phyloP scores from a whole-genome alignment of 2,329 filamentous ascomycete species.

The Fusarium marasasianum region DNA sequence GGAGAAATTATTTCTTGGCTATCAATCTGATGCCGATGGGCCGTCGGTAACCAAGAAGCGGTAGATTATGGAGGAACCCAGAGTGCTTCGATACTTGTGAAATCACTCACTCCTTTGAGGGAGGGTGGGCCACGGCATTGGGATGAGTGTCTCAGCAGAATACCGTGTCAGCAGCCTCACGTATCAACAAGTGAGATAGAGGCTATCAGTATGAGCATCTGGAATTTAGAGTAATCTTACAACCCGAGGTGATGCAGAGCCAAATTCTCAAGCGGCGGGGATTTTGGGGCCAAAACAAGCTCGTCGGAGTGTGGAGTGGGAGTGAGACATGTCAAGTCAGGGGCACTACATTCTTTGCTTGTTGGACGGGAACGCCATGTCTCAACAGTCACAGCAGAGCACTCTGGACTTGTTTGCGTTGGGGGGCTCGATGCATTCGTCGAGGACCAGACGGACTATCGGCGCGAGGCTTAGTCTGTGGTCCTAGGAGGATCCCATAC shows the following conservation, averaged over 20 bases:
- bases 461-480: conserved; percentile 17
- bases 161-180: not conserved
- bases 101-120: conserved; percentile 15
- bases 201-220: not conserved
- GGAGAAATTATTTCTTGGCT: conserved; percentile 15
- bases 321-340: conserved; percentile 40
- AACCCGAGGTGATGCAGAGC: not conserved
- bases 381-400: conserved; percentile 29
- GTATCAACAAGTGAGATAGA: not conserved
- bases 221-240: conserved; percentile 40
- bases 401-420: not conserved
- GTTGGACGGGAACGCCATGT: conserved; percentile 32
- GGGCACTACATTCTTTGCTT: conserved; percentile 36
- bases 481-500: conserved; percentile 5
- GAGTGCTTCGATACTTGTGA: not conserved
- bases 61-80: not conserved
- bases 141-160: conserved; percentile 23
- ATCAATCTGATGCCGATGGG: not conserved
- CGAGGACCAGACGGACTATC: conserved; percentile 7
- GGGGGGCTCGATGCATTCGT: conserved; percentile 32
- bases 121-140: conserved; percentile 8
- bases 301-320: not conserved
- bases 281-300: conserved; percentile 17
- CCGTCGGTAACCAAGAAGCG: not conserved
- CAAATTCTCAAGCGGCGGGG: conserved; percentile 3